Evolutionary conservation across 768 basidiomycete genomes (phyloP).

Genomic region (Serpula lacrymans): DNA sequence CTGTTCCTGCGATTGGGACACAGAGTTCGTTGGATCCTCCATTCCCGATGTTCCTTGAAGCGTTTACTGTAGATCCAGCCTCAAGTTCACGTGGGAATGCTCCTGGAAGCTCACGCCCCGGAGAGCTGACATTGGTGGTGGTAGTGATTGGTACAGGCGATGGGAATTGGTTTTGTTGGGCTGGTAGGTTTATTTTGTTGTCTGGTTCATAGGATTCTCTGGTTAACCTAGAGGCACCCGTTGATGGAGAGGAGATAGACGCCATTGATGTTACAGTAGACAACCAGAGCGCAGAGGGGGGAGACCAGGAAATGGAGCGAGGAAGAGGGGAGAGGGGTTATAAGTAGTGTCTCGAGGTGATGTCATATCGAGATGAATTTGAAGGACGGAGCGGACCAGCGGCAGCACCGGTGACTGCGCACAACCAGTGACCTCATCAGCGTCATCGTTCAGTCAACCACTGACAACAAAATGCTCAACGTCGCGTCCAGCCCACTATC

Average conservation of each 20-base stretch:
- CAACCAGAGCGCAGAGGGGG: neutral
- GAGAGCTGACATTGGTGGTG: slow-evolving; percentile 2
- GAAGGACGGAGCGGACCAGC: no score
- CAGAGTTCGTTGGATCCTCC: neutral
- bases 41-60: neutral
- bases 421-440: no score
- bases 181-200: no score
- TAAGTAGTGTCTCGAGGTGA: neutral
- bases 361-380: neutral
- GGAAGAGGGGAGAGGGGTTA: neutral
- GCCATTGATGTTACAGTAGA: neutral
- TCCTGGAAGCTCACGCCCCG: slow-evolving; percentile 8
- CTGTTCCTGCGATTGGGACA: neutral
- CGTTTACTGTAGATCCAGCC: neutral
- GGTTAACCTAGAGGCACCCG: slow-evolving; percentile 13
- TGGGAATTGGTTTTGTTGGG: slow-evolving; percentile 10
- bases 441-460: no score
- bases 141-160: neutral
- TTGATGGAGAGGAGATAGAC: slow-evolving; percentile 12
- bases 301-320: neutral
- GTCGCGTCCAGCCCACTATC: no score
- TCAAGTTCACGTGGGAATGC: slow-evolving; percentile 6
- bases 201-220: slow-evolving; percentile 17
- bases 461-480: no score
- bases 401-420: no score